Percentiles rank a stretch among this genome's conserved stretches.
Evolutionary conservation across 2,329 filamentous ascomycete genomes (phyloP).

Genomic region (Scedosporium apiospermum): DNA sequence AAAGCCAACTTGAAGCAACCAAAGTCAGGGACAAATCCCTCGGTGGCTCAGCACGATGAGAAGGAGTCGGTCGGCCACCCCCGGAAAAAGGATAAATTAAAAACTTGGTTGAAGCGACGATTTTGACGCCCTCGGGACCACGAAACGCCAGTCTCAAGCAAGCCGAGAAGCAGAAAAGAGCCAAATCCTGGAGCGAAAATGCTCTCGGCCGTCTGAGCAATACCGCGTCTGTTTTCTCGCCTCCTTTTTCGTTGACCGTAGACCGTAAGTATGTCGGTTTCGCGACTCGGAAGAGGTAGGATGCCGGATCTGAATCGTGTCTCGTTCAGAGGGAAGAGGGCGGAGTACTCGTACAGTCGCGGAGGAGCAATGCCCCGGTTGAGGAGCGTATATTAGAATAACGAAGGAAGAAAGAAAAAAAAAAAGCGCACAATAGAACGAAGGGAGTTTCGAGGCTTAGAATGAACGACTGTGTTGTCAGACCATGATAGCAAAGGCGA

Average conservation of each 20-base stretch:
- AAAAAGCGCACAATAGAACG: neutral
- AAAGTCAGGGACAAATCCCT: neutral
- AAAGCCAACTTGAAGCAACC: neutral
- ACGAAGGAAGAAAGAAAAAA: neutral
- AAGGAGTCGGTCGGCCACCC: neutral
- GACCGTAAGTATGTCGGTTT: too few species aligned
- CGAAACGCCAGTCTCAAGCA: neutral
- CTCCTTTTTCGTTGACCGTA: neutral
- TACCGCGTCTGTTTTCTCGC: neutral
- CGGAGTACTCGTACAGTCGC: neutral
- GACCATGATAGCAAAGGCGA: neutral
- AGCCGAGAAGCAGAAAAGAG: neutral
- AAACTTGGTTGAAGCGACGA: neutral
- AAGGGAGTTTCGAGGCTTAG: neutral
- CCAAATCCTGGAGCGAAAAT: neutral
- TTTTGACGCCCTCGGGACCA: neutral
- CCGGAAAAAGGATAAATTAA: neutral
- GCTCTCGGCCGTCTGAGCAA: neutral
- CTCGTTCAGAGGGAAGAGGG: neutral
- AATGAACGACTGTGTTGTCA: neutral
- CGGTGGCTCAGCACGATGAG: neutral
- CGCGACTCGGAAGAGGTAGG: neutral
- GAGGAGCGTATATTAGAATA: neutral
- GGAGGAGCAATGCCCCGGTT: neutral
- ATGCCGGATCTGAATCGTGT: neutral